A percentile compares a stretch with the other conserved stretches of the same genome.
These are phyloP conservation scores for Penicillium samsonianum DNA, from an alignment of 495 filamentous ascomycete genomes.

Conservation along the genomic window DNA sequence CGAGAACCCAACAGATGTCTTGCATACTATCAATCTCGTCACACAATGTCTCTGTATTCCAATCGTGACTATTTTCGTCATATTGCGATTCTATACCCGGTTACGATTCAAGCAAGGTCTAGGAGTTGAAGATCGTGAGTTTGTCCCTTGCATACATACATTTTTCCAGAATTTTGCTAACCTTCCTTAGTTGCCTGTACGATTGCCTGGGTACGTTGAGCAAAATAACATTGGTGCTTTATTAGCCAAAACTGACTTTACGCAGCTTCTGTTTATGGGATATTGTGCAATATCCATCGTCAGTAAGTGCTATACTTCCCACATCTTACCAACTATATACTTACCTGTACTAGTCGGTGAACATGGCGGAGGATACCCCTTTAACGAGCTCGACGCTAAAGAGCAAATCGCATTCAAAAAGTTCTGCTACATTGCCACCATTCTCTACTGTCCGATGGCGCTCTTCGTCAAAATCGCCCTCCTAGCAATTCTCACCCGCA, in stretches of 20 bases:
- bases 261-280: constrained; percentile 37
- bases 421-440: constrained; percentile 44
- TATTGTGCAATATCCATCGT: constrained; percentile 41
- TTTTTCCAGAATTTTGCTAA: constrained; percentile 14
- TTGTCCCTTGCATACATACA: not conserved
- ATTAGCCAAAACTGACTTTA: constrained; percentile 1
- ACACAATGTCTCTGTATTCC: constrained; percentile 50
- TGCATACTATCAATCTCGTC: constrained; percentile 43
- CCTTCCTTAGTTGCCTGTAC: constrained; percentile 31
- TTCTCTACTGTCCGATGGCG: constrained; percentile 52
- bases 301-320: constrained; percentile 26
- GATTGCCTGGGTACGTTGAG: constrained; percentile 37
- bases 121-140: constrained; percentile 47
- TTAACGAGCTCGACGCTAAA: constrained; percentile 22
- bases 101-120: constrained; percentile 37
- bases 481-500: constrained; percentile 48
- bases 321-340: not conserved
- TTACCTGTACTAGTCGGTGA: constrained; percentile 32
- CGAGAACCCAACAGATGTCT: constrained; percentile 34
- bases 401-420: constrained; percentile 35
- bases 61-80: constrained; percentile 41
- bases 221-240: not conserved
- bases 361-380: constrained; percentile 43
- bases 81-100: constrained; percentile 41
- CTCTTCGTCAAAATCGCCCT: constrained; percentile 49